Base-by-base conservation (phyloP, 179 eudicot species). In the Patellifolia procumbens region DNA sequence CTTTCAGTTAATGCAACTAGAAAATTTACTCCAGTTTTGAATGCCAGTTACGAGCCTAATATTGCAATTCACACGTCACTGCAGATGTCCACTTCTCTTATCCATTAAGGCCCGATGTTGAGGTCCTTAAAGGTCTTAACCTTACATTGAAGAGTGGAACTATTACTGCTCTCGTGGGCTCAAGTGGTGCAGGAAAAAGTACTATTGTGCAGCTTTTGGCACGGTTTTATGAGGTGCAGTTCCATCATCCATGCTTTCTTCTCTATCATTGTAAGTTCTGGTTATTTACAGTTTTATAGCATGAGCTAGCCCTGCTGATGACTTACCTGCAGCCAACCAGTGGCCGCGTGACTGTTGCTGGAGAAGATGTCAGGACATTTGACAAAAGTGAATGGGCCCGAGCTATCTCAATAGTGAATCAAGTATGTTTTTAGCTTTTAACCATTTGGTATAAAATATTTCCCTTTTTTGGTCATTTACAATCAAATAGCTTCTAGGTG, bases 371-470 rank as follows among this genome's bases (percentile, higher is more conserved):
- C 43, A 86, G 99, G 72, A 87, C 90, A 69, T 95, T 95, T 86
- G 97, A 95, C 81, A 95, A 95, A 90, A 90, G 89, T 79, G 99
- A 95, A 86, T 95, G 99, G 99, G 98, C 98, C 49, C 92, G 88
- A 39, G 91, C 81, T 78, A 93, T 95, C 77, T 93, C 99, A 71
- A 86, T 95, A 52, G 99, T 95, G 79, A 95, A 95, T 82, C 99
- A 94, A 81, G 98, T 89, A 86, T 74, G 26, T 70, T 64, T 68
- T 72, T 43, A 63, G 72, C 66, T 60, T 37, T 67, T 24, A 35
- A 10, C 32, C 39, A 28, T 46, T 26, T 48, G 24, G 12, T 62
- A 1, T 62, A 10, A 9, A 26, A 4, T 37, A n/a, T 26, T 55
- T 60, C 20, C 48, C 0, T 56, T 51, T 53, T 64, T 45, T 17